phyloP scores from a whole-genome alignment of 352 stramenopile genomes.

The Globisporangium nunn region DNA sequence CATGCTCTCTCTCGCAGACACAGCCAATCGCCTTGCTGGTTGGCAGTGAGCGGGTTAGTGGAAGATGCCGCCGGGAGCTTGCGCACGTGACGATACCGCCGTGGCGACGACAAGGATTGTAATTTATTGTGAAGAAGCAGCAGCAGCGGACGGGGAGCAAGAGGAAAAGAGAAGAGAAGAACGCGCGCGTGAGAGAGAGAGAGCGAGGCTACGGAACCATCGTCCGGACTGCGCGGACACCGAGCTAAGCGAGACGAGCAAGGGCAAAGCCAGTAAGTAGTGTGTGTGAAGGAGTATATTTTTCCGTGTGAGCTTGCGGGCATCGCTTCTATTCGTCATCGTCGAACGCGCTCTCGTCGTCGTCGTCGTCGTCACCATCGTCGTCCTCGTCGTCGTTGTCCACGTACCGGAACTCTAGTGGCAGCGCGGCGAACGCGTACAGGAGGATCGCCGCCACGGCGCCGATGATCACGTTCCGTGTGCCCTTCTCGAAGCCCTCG shows the following conservation, averaged over 20 bases:
- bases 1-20: background rate
- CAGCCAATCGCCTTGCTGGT: background rate
- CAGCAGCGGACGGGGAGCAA: background rate
- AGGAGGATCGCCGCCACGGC: slow-evolving; percentile 59
- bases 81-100: no score
- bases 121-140: slow-evolving; percentile 12
- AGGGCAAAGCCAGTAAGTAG: background rate
- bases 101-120: background rate
- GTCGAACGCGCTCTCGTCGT: slow-evolving; percentile 24
- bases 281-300: slow-evolving; percentile 5
- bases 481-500: slow-evolving; percentile 61
- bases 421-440: slow-evolving; percentile 63
- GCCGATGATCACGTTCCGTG: slow-evolving; percentile 76
- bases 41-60: no score
- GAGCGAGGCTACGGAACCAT: background rate
- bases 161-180: slow-evolving; percentile 2
- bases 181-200: background rate
- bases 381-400: slow-evolving; percentile 35
- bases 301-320: slow-evolving; percentile 10
- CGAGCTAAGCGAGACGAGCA: background rate
- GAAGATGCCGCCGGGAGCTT: no score
- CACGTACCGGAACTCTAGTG: slow-evolving; percentile 44
- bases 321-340: slow-evolving; percentile 25
- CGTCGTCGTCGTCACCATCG: slow-evolving; percentile 18
- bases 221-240: background rate